Evolutionary conservation across 441 rosid genomes (phyloP), one percentile per base, ranked within the genome.

Genomic region (Gossypium davidsonii): DNA sequence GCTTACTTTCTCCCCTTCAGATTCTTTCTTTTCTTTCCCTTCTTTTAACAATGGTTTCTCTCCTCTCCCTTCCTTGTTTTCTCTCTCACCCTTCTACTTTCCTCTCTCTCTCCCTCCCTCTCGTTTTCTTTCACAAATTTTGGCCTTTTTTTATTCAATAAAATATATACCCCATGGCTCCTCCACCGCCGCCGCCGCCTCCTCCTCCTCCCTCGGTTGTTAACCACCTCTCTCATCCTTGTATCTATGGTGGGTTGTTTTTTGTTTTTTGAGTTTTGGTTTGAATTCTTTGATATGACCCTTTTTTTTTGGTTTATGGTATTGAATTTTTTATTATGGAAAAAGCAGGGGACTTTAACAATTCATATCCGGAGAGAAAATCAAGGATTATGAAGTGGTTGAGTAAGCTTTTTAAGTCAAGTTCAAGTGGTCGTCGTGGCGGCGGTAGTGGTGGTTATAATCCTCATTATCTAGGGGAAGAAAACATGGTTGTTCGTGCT

Each of bases 351-450:
- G 93, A 88, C 80, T 82, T 81, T 85, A 88, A 84, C 79, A 85
- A 90, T 73, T 84, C 93, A 7, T 79, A 82, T 80, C 79, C 89
- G 83, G 93, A 92, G 84, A 89, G 85, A 77, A 91, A 88, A 84
- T 91, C 94, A 56, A 83, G 91, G 78, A 83, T 94, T 74, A 85
- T 91, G 91, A 94, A 90, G 87, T 94, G 99, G 99, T 84, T 94
- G 66, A 78, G 91, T 71, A 91, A 90, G 79, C 82, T 92, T 63
- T 94, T 94, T 62, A 92, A 87, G 79, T 77, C 79, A 52, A 84
- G 91, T 66, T 78, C 86, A 17, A 79, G 71, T 78, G 82, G 88
- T 21, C 75, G 80, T 6, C 74, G 72, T 14, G 12, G 66, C 14
- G 18, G 61, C 2, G 67, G 76, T 3, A 26, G 67, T 12, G 78